Base-by-base conservation (phyloP, 108 stramenopile species). In the Nitzschia sp. region DNA sequence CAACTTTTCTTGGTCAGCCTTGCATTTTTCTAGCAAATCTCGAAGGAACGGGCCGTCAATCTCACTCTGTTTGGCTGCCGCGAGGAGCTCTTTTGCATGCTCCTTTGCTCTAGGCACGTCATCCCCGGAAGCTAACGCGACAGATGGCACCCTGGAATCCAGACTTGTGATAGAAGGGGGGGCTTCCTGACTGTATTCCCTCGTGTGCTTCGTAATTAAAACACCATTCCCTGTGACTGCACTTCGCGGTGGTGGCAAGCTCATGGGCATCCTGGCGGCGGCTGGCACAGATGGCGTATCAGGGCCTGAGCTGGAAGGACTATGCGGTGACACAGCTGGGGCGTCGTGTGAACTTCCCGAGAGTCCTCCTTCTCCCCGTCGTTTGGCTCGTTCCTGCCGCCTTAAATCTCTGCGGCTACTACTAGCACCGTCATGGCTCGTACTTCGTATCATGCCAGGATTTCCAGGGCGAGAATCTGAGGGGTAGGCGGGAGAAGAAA, bases 1-100 rank as follows among this genome's bases (percentile, higher is more conserved):
- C 19, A 78, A 28, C 34, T 47, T 71, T 47, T 60, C 54, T 49
- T 72, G 77, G 42, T 78, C 71, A 25, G 59, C 33, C 25, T 67
- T 72, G 53, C 77, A 78, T 11, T 17, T 8, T 11, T 72, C 77
- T 23, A 72, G 30, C 42, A 78, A n/a, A 15, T 67, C 34, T 33
- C 59, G 25, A 1, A 66, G 23, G 42, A 32, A 11, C 15, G 11
- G 15, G 1, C n/a, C 46, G 38, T 76, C 75, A 42, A 70, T 27
- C 1, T 62, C 58, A 13, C 42, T 30, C 6, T 29, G 1, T 31
- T 48, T 60, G 24, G 57, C 21, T 13, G 53, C 60, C 0, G 17
- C 34, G 15, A 63, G 49, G 11, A 72, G 49, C 1, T 36, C 53
- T 4, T 36, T 31, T 15, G 60, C 45, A 36, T 72, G 33, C 3